phyloP scores from a whole-genome alignment of 1,284 basidiomycete species.

The Abortiporus biennis region DNA sequence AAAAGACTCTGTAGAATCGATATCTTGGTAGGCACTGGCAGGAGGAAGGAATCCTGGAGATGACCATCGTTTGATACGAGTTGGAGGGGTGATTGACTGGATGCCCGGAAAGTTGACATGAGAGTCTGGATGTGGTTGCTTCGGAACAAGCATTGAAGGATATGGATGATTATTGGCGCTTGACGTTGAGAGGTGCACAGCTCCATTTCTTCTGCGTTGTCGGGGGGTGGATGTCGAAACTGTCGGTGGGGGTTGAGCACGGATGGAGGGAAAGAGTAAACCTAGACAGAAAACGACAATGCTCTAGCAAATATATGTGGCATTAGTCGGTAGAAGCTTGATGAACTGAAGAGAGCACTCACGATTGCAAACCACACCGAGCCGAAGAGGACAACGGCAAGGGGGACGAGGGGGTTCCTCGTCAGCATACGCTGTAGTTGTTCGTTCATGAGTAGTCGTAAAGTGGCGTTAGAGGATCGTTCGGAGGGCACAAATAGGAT shows the following conservation, averaged over 20 bases:
- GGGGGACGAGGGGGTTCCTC: slow-evolving; percentile 8
- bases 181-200: background rate
- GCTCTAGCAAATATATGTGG: slow-evolving; percentile 7
- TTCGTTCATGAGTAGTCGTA: slow-evolving; percentile 5
- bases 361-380: slow-evolving; percentile 13
- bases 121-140: background rate
- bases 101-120: slow-evolving; percentile 3
- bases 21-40: background rate
- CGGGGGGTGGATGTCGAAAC: slow-evolving; percentile 1
- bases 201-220: too few relatives aligned
- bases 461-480: background rate
- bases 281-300: slow-evolving; percentile 7
- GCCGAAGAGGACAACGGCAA: slow-evolving; percentile 7
- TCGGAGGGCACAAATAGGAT: too few relatives aligned
- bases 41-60: slow-evolving; percentile 2
- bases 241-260: background rate
- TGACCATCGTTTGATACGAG: slow-evolving; percentile 9
- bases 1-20: too few relatives aligned
- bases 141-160: background rate
- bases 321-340: slow-evolving; percentile 3
- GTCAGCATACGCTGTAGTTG: slow-evolving; percentile 10
- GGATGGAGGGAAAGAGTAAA: slow-evolving; percentile 6
- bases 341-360: slow-evolving; percentile 7
- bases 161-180: too few relatives aligned
- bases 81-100: slow-evolving; percentile 1